Base-by-base conservation (phyloP, 148 eudicot species). In the Agrostemma githago region DNA sequence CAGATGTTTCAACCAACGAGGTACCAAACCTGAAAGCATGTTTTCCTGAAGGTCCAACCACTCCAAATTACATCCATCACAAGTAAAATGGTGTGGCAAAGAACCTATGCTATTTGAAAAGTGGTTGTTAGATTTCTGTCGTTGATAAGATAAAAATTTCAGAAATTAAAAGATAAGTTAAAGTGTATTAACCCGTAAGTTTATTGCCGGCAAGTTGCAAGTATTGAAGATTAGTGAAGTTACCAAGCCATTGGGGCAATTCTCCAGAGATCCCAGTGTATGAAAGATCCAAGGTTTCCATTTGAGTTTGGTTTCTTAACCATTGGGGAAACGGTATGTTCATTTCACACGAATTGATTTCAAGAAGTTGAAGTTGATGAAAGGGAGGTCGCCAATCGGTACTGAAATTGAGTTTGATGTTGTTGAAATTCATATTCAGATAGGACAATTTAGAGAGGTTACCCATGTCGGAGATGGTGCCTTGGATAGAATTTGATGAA, bases 261-360 rank as follows among this genome's bases (percentile, higher is more conserved):
- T 54, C 62, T 38, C 74, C 74, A 12, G 74, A 53, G 19, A 71
- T 71, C 12, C 74, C 63, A 57, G 62, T 14, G 54, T 71, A 5
- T 14, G 74, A 71, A 5, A 71, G 63, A 17, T 71, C 64, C 21
- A 71, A 5, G 4, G 0, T 2, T 12, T 0, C 0, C 16, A 71
- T 54, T 2, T 38, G 40, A 6, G 39, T 54, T 53, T 54, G 62
- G 42, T 34, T 54, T 5, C 40, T 11, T 6, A 38, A 21, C 72
- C 72, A 68, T 11, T 14, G 71, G 15, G 71, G 71, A 68, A 68
- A 68, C 1, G 10, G 6, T 14, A 8, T 19, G 21, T 53, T 70
- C 16, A 70, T 70, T 11, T 70, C 15, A 12, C 73, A 70, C 4
- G 73, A 51, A 5, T 6, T 6, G 12, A 12, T 16, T 1, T 5